A percentile compares a stretch with the other conserved stretches of the same genome.
Conservation (phyloP, 345 rosid species). For the Mangifera indica region DNA sequence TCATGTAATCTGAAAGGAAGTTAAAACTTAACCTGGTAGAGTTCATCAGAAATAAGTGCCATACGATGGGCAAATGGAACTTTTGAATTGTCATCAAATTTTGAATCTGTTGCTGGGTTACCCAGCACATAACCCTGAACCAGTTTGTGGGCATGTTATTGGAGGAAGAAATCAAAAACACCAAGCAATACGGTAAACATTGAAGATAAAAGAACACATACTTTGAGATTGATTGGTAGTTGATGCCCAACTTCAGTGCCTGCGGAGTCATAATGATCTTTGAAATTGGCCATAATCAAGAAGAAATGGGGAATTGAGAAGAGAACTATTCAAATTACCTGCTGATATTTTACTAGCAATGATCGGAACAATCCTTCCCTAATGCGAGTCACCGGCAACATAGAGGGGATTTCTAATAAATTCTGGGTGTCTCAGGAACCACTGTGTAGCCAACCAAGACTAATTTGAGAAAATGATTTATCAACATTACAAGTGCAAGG, state of each 20-base stretch:
- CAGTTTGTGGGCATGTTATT: not conserved
- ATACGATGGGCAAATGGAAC: conserved; percentile 42
- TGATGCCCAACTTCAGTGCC: conserved; percentile 20
- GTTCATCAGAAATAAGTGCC: conserved; percentile 57
- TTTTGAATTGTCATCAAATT: conserved; percentile 30
- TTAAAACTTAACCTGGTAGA: conserved; percentile 43
- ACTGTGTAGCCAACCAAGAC: conserved; percentile 9
- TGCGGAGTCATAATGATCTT: conserved; percentile 17
- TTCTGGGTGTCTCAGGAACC: conserved; percentile 21
- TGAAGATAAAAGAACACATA: conserved; percentile 10
- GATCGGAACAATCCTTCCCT: conserved; percentile 20
- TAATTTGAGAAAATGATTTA: not conserved
- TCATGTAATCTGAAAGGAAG: not conserved
- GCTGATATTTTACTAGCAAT: conserved; percentile 12
- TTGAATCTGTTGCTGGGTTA: conserved; percentile 32
- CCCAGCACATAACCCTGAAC: conserved; percentile 54
- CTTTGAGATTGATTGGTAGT: conserved; percentile 40
- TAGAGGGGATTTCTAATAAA: conserved; percentile 11
- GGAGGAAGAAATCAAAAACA: not conserved
- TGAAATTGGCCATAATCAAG: not conserved
- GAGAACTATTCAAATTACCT: not conserved
- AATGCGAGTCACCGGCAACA: conserved; percentile 22
- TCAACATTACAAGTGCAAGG: not conserved
- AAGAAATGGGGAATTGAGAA: not conserved
- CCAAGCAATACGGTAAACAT: not conserved